Conservation (phyloP, 139 green algal species). For the Gonium pectorale region DNA sequence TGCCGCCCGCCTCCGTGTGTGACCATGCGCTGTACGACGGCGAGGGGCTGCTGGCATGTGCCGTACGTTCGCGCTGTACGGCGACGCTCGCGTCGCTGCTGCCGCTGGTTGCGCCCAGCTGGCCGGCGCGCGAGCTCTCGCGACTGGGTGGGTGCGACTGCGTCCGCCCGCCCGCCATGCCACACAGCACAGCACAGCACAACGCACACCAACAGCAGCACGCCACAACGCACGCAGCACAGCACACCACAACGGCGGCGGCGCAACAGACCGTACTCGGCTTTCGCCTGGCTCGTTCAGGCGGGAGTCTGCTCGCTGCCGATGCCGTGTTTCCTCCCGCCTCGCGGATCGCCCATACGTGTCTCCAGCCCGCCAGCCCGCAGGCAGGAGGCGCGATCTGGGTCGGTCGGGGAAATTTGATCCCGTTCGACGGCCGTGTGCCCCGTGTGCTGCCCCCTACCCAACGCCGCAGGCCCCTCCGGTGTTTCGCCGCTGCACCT, state of each 20-base stretch:
- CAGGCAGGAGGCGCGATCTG: too few species aligned
- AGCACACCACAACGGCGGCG: background rate
- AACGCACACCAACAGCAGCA: background rate
- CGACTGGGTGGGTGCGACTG: background rate
- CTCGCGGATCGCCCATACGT: background rate
- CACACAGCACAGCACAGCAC: background rate
- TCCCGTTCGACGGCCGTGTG: too few species aligned
- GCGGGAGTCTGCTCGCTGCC: background rate
- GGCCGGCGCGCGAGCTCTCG: background rate
- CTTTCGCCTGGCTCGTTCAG: background rate
- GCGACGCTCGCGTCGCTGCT: conserved; percentile 18
- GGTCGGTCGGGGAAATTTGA: too few species aligned
- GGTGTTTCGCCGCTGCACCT: conserved; percentile 28
- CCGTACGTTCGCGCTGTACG: background rate
- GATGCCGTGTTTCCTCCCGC: background rate
- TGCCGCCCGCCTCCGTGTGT: background rate
- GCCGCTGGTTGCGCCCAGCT: background rate
- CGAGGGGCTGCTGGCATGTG: conserved; percentile 24
- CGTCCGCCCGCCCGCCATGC: too few species aligned
- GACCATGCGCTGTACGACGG: conserved; percentile 18
- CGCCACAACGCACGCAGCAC: background rate
- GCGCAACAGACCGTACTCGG: background rate
- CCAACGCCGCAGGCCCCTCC: conserved; percentile 8
- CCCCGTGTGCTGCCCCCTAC: background rate
- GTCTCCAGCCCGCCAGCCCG: background rate